A percentile compares a stretch with the other conserved stretches of the same genome.
These are phyloP conservation scores for Penicillium salamii DNA, from an alignment of 495 filamentous ascomycete genomes.

Conservation along the genomic window DNA sequence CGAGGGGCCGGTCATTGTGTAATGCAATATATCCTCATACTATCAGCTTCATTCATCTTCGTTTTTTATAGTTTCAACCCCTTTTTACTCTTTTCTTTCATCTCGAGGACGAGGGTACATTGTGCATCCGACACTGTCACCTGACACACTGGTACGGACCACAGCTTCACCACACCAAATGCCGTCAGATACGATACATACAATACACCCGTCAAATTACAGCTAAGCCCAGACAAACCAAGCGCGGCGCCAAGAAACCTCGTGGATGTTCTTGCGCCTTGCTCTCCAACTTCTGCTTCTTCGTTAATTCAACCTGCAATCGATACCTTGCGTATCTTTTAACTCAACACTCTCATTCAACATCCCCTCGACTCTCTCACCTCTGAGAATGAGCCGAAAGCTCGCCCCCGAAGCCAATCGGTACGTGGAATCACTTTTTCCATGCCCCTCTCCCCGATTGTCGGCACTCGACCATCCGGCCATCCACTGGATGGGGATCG, in stretches of 20 bases:
- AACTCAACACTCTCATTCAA: slow-evolving; percentile 16
- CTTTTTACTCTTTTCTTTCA: no score
- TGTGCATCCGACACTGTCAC: no score
- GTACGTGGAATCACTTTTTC: slow-evolving; percentile 50
- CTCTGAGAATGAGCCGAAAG: slow-evolving; percentile 60
- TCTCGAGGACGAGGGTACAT: no score
- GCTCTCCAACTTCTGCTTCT: slow-evolving; percentile 15
- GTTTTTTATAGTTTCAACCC: no score
- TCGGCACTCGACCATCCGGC: slow-evolving; percentile 6
- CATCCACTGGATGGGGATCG: neutral
- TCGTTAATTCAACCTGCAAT: slow-evolving; percentile 13
- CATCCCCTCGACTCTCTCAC: slow-evolving; percentile 10
- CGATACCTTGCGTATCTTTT: slow-evolving; percentile 28
- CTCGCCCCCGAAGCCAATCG: slow-evolving; percentile 95
- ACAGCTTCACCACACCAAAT: slow-evolving; percentile 12
- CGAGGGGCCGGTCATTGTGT: no score
- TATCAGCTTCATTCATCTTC: no score
- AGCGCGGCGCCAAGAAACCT: slow-evolving; percentile 23
- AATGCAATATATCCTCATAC: no score
- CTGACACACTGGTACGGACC: no score
- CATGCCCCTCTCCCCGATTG: slow-evolving; percentile 34
- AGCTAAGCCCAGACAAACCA: slow-evolving; percentile 33
- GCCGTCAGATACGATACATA: neutral
- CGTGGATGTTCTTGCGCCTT: slow-evolving; percentile 20
- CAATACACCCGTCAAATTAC: neutral